Percentiles rank a stretch among this genome's conserved stretches.
phyloP scores from a whole-genome alignment of 129 eudicot species.

The Mikania micrantha region DNA sequence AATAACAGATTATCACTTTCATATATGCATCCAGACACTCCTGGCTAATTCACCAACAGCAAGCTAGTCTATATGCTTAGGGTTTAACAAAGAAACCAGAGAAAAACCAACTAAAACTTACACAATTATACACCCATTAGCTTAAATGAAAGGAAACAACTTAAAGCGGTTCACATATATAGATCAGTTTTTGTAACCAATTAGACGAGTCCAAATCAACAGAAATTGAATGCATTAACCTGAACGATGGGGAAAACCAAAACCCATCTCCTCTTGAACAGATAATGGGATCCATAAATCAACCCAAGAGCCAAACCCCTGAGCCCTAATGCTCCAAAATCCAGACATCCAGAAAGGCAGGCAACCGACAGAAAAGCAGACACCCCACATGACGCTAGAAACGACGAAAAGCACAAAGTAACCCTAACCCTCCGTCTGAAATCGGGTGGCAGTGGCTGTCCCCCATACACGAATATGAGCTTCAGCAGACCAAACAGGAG shows the following conservation, averaged over 20 bases:
- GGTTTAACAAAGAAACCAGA: not conserved
- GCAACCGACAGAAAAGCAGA: constrained; percentile 42
- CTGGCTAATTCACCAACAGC: not conserved
- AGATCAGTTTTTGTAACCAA: not conserved
- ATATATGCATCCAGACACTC: too few species aligned
- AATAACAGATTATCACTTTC: not conserved
- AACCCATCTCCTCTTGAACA: constrained; percentile 54
- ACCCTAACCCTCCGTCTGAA: constrained; percentile 39
- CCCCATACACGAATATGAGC: constrained; percentile 37
- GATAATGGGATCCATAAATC: constrained; percentile 49
- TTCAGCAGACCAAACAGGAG: constrained; percentile 33
- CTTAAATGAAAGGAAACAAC: not conserved
- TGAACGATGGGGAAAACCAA: constrained; percentile 80
- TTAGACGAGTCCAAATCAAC: not conserved
- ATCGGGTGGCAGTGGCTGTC: constrained; percentile 28
- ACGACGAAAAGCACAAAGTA: constrained; percentile 30
- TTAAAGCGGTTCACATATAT: too few species aligned
- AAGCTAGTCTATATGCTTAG: not conserved
- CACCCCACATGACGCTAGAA: constrained; percentile 31
- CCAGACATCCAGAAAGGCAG: constrained; percentile 36
- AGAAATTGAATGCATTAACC: constrained; percentile 30
- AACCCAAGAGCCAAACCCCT: constrained; percentile 62
- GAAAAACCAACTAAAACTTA: not conserved
- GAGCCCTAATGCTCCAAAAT: constrained; percentile 34
- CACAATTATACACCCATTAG: too few species aligned